Base-by-base conservation (phyloP, 1,139 yeast genomes). In the Taphrina deformans region DNA sequence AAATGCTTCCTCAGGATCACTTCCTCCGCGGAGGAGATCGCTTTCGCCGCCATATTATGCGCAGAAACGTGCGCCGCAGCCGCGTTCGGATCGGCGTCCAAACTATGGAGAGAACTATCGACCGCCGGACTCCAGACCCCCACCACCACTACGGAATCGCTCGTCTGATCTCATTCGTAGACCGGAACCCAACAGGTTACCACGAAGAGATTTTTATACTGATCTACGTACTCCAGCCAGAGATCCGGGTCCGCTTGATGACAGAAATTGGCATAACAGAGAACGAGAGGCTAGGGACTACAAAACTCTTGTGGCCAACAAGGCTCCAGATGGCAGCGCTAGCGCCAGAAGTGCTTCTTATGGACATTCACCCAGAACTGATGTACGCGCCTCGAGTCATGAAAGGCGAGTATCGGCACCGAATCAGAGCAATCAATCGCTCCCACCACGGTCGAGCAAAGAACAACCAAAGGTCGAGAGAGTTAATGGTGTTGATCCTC, bases 161-260 rank as follows among this genome's bases (percentile, higher is more conserved):
- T 50, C 63, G 10, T 45, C 63, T 21, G 63, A 59, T 23, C 38
- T 51, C 33, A 33, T n/a, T 9, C 53, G 63, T 21, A n/a, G 63
- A 27, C 50, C 55, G 12, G 63, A 59, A n/a, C 29, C 26, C 10
- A 21, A 14, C 16, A 23, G 58, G 35, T 24, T 21, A 5, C 46
- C 56, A 24, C 31, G 33, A 29, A 41, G 56, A 35, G 56, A 59
- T 2, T 27, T 5, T 40, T 59, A 51, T 27, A 16, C 41, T 23
- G 40, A 41, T 35, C 33, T 26, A 33, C 51, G 56, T 16, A 7
- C 26, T 10, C 27, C 29, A 16, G 9, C 26, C 26, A 33, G 16
- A n/a, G 44, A 24, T 16, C 40, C 3, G 10, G 44, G 29, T 24
- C n/a, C 55, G 9, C 41, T 18, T 16, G 46, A 23, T 14, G 46